Conservation (phyloP, 495 filamentous ascomycete genomes). For the Jackrogersella multiformis region DNA sequence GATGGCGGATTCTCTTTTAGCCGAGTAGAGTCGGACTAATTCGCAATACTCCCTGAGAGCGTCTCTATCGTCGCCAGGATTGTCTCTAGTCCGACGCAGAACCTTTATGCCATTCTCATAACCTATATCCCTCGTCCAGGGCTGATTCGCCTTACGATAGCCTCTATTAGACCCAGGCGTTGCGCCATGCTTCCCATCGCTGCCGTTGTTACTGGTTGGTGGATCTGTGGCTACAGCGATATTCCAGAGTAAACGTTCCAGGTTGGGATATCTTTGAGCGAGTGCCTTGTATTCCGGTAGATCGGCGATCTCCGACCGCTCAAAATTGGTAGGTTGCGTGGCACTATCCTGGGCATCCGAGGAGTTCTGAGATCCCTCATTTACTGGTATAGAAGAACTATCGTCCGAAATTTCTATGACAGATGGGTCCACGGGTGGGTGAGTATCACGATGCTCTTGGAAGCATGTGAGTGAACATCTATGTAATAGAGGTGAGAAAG, state of each 20-base stretch:
- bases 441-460: constrained; percentile 64
- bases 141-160: constrained; percentile 29
- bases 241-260: constrained; percentile 41
- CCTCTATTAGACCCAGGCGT: not conserved
- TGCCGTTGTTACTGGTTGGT: constrained; percentile 10
- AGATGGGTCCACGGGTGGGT: constrained; percentile 30
- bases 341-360: not conserved
- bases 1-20: constrained; percentile 14
- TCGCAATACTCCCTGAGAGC: constrained; percentile 46
- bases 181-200: not conserved
- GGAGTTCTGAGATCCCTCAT: not conserved
- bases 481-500: constrained; percentile 11
- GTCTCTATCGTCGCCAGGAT: constrained; percentile 45
- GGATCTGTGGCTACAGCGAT: constrained; percentile 46
- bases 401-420: not conserved
- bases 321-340: not conserved
- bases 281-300: constrained; percentile 43
- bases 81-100: constrained; percentile 38
- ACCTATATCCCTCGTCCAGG: constrained; percentile 41
- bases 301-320: constrained; percentile 39
- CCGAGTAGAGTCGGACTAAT: constrained; percentile 36
- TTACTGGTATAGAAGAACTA: not conserved
- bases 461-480: constrained; percentile 79
- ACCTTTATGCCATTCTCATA: constrained; percentile 40
- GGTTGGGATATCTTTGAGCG: constrained; percentile 40